Evolutionary conservation across 2,329 filamentous ascomycete species (phyloP), one percentile per base, ranked within the genome.

Genomic region (Colletotrichum destructivum): DNA sequence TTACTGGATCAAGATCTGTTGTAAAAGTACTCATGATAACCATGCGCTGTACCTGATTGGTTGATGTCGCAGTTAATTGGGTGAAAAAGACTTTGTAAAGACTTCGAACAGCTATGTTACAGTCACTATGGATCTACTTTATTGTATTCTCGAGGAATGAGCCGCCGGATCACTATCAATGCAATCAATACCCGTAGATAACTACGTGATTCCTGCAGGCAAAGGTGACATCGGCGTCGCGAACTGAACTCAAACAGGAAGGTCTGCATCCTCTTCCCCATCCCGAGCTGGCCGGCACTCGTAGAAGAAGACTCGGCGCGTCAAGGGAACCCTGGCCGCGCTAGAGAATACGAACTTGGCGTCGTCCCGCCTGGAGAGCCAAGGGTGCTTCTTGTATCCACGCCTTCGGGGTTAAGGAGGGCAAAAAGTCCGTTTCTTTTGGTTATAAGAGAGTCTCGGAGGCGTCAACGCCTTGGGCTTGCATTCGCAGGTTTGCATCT

Each of bases 281-380:
- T 44, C 5, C 21, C 1, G 11, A 54, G 3, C 5, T 54, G 51
- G 26, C 26, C 51, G 51, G 13, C 21, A 54, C 15, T 35, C 21
- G 12, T n/a, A 26, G 16, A 11, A 54, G 4, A 26, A 11, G 13
- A n/a, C 51, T 54, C 11, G 51, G 21, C 11, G n/a, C n/a, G 26
- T 54, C 51, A 15, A 54, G 51, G 21, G 13, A 54, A 54, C 51
- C 51, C 51, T 12, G 51, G 51, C 26, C 51, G 51, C 13, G 23
- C n/a, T 54, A 54, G 23, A 11, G 44, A 44, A 64, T 64, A 47
- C 62, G 62, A 64, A 54, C 62, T 64, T 64, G 62, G 62, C 62
- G 40, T 46, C 16, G 2, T 44, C 40, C 62, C 5, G 26, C 5
- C 23, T 1, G 13, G 6, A 16, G n/a, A 7, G 6, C 23, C 18